Percentiles rank a stretch among this genome's conserved stretches.
Conservation (phyloP, 2,329 filamentous ascomycete genomes). For the Pseudocercospora fuligena region DNA sequence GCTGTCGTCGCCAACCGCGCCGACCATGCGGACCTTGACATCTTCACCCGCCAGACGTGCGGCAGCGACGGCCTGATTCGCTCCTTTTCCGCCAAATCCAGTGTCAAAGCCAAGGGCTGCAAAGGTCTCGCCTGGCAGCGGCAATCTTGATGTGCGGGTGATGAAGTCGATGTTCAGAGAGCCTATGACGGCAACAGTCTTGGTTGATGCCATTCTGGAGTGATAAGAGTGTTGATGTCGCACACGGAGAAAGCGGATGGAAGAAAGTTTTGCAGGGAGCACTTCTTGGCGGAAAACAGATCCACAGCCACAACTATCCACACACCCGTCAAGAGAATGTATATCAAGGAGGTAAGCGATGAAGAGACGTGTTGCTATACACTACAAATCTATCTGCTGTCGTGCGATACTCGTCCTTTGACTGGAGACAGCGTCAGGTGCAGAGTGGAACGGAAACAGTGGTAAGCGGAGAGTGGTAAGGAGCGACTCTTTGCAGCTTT, state of each 20-base stretch:
- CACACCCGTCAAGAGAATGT: neutral
- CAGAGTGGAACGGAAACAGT: neutral
- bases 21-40: conserved; percentile 55
- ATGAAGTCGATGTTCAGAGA: conserved; percentile 96
- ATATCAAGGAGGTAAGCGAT: too few species aligned
- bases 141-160: conserved; percentile 82
- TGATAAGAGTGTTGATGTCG: neutral
- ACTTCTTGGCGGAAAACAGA: neutral
- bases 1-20: conserved; percentile 54
- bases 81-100: conserved; percentile 89
- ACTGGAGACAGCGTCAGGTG: neutral
- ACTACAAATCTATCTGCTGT: too few species aligned
- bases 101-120: conserved; percentile 77
- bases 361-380: too few species aligned
- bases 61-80: conserved; percentile 79
- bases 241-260: neutral
- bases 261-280: neutral
- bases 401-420: too few species aligned
- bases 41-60: conserved; percentile 35
- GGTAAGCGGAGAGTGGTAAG: neutral
- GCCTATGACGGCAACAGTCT: conserved; percentile 66
- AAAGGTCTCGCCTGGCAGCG: conserved; percentile 83
- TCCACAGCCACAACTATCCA: neutral
- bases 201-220: neutral
- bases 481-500: too few species aligned